Evolutionary conservation across 495 filamentous ascomycete genomes (phyloP).

Genomic region (Penicillium samsonianum): DNA sequence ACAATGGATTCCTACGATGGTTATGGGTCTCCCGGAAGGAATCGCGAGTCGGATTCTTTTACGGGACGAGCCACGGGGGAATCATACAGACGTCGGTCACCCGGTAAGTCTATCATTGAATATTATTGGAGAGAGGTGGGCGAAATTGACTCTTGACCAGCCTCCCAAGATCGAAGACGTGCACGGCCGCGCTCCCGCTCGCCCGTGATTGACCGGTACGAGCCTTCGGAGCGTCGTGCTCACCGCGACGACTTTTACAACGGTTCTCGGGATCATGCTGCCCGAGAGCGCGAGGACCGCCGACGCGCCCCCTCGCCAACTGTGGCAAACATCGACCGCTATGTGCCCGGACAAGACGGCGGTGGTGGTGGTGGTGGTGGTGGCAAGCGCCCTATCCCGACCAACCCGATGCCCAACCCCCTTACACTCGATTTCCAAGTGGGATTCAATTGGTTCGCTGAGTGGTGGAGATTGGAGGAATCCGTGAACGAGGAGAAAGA

Average conservation of each 20-base stretch:
- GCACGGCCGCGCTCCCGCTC: conserved; percentile 67
- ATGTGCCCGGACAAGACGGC: conserved; percentile 82
- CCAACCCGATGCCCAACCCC: conserved; percentile 79
- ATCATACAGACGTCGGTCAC: conserved; percentile 52
- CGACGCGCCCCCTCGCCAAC: conserved; percentile 63
- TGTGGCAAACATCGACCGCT: conserved; percentile 85
- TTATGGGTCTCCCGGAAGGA: conserved; percentile 43
- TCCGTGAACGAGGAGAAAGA: conserved; percentile 85
- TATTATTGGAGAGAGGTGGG: background rate
- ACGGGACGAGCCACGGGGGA: conserved; percentile 35
- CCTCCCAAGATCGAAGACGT: conserved; percentile 52
- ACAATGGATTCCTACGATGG: conserved; percentile 49
- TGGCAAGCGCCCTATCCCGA: conserved; percentile 56
- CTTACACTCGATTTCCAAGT: conserved; percentile 87
- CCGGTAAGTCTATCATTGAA: conserved; percentile 39
- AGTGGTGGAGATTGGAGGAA: conserved; percentile 93
- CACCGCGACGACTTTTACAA: conserved; percentile 53
- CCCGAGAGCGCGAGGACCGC: conserved; percentile 67
- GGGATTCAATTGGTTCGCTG: conserved; percentile 93
- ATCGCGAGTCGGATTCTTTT: conserved; percentile 43
- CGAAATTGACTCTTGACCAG: conserved; percentile 27
- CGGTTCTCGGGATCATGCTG: conserved; percentile 63
- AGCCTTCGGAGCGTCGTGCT: conserved; percentile 59
- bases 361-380: conserved; percentile 44
- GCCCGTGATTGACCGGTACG: conserved; percentile 72